phyloP scores from a whole-genome alignment of 192 early-diverging fungal species.

The Obelidium mucronatum region DNA sequence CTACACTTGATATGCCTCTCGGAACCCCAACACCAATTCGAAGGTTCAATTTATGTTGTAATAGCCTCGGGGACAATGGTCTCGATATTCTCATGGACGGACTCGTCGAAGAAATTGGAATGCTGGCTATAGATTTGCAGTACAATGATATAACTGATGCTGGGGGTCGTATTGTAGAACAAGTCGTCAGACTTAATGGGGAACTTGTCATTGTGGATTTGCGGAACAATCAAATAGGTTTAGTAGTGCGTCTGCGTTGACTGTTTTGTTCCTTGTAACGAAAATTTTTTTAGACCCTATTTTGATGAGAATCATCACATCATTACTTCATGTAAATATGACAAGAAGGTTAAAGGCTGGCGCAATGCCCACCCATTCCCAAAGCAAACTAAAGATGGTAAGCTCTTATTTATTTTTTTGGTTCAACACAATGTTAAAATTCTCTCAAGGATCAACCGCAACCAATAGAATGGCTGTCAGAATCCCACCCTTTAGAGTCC shows the following conservation, averaged over 20 bases:
- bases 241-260: neutral
- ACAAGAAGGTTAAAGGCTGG: conserved; percentile 3
- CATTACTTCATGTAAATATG: conserved; percentile 28
- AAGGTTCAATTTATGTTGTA: conserved; percentile 45
- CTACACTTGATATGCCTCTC: conserved; percentile 15
- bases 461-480: conserved; percentile 3
- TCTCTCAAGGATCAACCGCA: neutral
- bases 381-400: neutral
- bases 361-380: neutral
- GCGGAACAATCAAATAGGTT: conserved; percentile 41
- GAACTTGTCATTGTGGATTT: conserved; percentile 51
- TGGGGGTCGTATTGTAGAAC: conserved; percentile 45
- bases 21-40: conserved; percentile 34
- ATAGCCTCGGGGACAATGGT: conserved; percentile 42
- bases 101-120: conserved; percentile 47
- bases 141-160: conserved; percentile 43
- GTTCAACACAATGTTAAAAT: neutral
- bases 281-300: conserved; percentile 23
- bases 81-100: conserved; percentile 43
- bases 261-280: neutral
- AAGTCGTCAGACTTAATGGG: conserved; percentile 42
- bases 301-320: conserved; percentile 20
- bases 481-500: conserved; percentile 18
- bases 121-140: conserved; percentile 48
- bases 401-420: no score